Percentiles rank a stretch among this genome's conserved stretches.
These are phyloP conservation scores for Ceratocystis colombiana DNA, from an alignment of 2,329 filamentous ascomycete species.

Conservation along the genomic window DNA sequence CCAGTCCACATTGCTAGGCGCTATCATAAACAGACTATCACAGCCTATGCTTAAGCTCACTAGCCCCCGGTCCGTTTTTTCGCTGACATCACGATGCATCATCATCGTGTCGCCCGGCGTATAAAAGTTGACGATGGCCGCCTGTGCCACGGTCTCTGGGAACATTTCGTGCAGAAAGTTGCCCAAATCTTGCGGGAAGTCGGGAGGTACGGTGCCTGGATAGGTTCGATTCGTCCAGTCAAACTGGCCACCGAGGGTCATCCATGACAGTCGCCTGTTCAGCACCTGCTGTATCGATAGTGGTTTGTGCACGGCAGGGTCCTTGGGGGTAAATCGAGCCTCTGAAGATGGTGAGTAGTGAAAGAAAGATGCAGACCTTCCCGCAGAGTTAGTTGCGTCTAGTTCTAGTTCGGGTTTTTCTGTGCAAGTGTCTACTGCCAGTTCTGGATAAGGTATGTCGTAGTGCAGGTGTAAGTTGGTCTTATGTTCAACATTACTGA, in stretches of 20 bases:
- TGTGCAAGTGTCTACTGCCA: slow-evolving; percentile 28
- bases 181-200: slow-evolving; percentile 65
- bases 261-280: slow-evolving; percentile 76
- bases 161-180: slow-evolving; percentile 60
- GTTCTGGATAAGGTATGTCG: slow-evolving; percentile 48
- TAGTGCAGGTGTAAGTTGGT: slow-evolving; percentile 90
- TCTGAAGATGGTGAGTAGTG: slow-evolving; percentile 40
- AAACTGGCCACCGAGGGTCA: slow-evolving; percentile 90
- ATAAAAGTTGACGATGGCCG: slow-evolving; percentile 91
- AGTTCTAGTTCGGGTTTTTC: slow-evolving; percentile 25
- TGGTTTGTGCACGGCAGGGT: slow-evolving; percentile 63
- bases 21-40: slow-evolving; percentile 78
- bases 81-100: slow-evolving; percentile 88
- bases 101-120: slow-evolving; percentile 82
- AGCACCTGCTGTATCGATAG: slow-evolving; percentile 61
- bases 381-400: slow-evolving; percentile 28
- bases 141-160: slow-evolving; percentile 66
- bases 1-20: slow-evolving; percentile 44
- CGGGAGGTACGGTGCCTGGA: slow-evolving; percentile 54
- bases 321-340: slow-evolving; percentile 55
- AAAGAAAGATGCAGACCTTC: slow-evolving; percentile 43
- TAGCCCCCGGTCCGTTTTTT: slow-evolving; percentile 65
- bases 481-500: slow-evolving; percentile 61
- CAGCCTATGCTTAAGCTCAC: slow-evolving; percentile 84
- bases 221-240: slow-evolving; percentile 88